Evolutionary conservation across 148 eudicot genomes (phyloP).

Genomic region (Rhododendron griersonianum): DNA sequence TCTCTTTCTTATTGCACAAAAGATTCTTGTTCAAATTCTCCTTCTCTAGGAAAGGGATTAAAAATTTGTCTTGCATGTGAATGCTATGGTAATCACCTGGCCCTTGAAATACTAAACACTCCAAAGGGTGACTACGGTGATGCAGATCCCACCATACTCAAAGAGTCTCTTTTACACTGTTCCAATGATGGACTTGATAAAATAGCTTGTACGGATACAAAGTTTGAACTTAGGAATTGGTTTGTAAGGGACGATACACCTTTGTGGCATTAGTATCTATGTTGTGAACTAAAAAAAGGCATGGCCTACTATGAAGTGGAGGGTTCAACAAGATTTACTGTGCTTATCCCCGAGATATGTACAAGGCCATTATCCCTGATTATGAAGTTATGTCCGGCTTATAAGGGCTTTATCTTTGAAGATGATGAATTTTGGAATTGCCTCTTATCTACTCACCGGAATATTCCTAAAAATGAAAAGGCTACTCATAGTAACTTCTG

Average conservation of each 20-base stretch:
- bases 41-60: not conserved
- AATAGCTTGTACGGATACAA: not conserved
- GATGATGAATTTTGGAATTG: not conserved
- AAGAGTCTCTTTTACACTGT: not conserved
- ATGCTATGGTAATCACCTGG: not conserved
- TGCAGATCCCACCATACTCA: not conserved
- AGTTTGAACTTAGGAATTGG: not conserved
- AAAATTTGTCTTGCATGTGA: not conserved
- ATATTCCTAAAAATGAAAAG: not conserved
- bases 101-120: not conserved
- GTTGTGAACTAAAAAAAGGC: not conserved
- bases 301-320: not conserved
- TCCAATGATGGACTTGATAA: not conserved
- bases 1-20: not conserved
- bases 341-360: not conserved
- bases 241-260: not conserved
- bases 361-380: not conserved
- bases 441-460: not conserved
- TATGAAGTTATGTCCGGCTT: not conserved
- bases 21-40: not conserved
- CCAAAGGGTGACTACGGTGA: not conserved
- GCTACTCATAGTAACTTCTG: not conserved
- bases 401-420: not conserved
- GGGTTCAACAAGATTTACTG: not conserved
- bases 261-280: not conserved